Conservation (phyloP, 176 grass and related monocot genomes). For the Oryza coarctata region DNA sequence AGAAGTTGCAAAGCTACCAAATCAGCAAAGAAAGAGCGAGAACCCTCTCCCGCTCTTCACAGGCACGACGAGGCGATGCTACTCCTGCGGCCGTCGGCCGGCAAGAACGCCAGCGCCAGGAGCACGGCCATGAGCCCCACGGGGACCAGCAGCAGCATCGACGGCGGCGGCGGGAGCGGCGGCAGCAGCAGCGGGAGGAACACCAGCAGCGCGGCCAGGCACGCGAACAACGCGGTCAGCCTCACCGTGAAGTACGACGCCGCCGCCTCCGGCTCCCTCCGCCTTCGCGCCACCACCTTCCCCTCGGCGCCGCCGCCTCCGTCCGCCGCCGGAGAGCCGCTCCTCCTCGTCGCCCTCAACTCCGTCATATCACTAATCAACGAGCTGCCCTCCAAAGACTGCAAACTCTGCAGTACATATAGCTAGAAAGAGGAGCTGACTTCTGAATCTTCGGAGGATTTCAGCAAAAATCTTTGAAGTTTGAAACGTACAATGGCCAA, state of each 20-base stretch:
- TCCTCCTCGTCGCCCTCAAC: neutral
- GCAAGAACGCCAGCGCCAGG: constrained; percentile 47
- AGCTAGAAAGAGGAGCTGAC: neutral
- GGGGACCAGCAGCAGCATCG: constrained; percentile 40
- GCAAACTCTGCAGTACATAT: neutral
- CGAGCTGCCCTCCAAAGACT: neutral
- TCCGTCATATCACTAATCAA: neutral
- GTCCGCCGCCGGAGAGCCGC: neutral
- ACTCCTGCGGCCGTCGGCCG: constrained; percentile 24
- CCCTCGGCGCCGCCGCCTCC: neutral
- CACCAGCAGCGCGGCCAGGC: constrained; percentile 52
- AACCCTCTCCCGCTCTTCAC: neutral
- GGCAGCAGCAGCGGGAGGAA: constrained; percentile 56
- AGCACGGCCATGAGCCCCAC: constrained; percentile 58
- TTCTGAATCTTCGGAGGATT: neutral
- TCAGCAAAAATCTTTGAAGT: neutral
- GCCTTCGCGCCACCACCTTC: neutral
- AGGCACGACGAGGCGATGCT: constrained; percentile 26
- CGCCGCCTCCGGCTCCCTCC: neutral
- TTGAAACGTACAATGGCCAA: constrained; percentile 24
- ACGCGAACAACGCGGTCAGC: constrained; percentile 37
- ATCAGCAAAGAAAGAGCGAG: neutral
- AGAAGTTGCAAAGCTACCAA: neutral
- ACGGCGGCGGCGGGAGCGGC: constrained; percentile 57
- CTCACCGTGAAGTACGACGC: constrained; percentile 45